Base-by-base conservation (phyloP, 352 stramenopile genomes). In the Globisporangium nodosum region DNA sequence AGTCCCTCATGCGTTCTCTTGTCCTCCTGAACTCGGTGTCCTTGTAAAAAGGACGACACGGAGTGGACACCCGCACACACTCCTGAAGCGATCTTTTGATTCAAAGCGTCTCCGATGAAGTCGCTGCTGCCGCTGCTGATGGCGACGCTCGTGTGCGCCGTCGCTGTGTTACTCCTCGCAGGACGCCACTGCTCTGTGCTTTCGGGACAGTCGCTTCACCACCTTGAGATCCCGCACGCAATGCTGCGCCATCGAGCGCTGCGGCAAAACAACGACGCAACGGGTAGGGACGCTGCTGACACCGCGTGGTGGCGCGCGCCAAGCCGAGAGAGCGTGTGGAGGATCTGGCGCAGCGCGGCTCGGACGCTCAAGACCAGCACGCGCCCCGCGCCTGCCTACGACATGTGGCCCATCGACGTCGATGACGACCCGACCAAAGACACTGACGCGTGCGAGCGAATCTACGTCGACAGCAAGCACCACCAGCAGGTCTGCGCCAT, bases 401-500 rank as follows among this genome's bases (percentile, higher is more conserved):
- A 58, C 20, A 57, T 58, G 49, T 63, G 57, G 57, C 43, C 8
- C 5, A 49, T 31, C 11, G 49, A 53, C 24, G 40, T 13, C 21
- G 20, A 58, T 7, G 20, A 0, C 6, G 35, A 33, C 18, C 3
- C 37, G 7, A 24, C 15, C 11, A 18, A 35, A 21, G 60, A 80
- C 51, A 58, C 55, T 24, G 78, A 88, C 60, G 70, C 81, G 60
- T 88, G 77, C 52, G 8, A 66, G 3, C 49, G 49, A n/a, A 49
- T 71, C 31, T 68, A 74, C 45, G 65, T 48, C 39, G 74, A 88
- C 58, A 65, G 65, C 45, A 74, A 73, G 30, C 67, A 76, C 53
- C 67, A 76, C 53, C 63, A 65, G 47, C 66, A 81, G 37, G 56
- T 88, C 37, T 87, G 77, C 52, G 55, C 75, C 56, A 81, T 85